phyloP scores from a whole-genome alignment of 2,329 filamentous ascomycete species.

The Arthrobotrys musiformis region DNA sequence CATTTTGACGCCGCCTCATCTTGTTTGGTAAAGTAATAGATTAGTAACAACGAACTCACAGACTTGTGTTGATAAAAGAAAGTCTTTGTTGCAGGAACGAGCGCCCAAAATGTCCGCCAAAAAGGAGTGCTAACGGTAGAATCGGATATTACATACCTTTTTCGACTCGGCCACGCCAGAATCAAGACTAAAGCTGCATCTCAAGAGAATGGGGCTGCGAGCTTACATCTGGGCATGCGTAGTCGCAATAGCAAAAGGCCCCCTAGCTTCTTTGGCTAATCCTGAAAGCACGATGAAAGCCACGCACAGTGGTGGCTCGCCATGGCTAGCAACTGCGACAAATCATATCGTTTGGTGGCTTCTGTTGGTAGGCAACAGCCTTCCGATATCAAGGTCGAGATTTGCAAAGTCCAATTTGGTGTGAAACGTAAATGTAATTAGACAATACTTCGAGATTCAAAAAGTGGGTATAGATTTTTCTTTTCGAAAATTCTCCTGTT shows the following conservation, averaged over 20 bases:
- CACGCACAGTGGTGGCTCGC: conserved; percentile 36
- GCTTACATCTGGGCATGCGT: conserved; percentile 28
- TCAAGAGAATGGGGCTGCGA: conserved; percentile 21
- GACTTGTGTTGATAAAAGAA: conserved; percentile 42
- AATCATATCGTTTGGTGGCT: conserved; percentile 49
- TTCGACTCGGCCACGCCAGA: conserved; percentile 4
- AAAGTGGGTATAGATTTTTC: conserved; percentile 13
- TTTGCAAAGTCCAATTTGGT: conserved; percentile 50
- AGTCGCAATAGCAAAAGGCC: conserved; percentile 31
- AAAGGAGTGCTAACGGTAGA: conserved; percentile 12
- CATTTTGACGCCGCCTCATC: not conserved
- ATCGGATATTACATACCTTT: conserved; percentile 52
- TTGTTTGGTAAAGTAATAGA: conserved; percentile 7
- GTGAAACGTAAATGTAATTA: conserved; percentile 54
- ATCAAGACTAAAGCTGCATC: conserved; percentile 21
- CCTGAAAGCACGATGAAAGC: conserved; percentile 38
- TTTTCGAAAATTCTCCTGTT: not conserved
- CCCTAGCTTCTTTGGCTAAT: conserved; percentile 24
- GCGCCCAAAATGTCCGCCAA: conserved; percentile 16
- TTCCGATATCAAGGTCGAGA: conserved; percentile 46
- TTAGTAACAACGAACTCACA: conserved; percentile 22
- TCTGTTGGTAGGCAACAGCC: conserved; percentile 41
- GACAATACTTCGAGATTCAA: conserved; percentile 7
- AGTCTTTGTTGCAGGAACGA: conserved; percentile 53
- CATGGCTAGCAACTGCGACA: conserved; percentile 48